A percentile compares a stretch with the other conserved stretches of the same genome.
Conservation (phyloP, 805 yeast genomes). For the Hanseniaspora pseudoguilliermondii region DNA sequence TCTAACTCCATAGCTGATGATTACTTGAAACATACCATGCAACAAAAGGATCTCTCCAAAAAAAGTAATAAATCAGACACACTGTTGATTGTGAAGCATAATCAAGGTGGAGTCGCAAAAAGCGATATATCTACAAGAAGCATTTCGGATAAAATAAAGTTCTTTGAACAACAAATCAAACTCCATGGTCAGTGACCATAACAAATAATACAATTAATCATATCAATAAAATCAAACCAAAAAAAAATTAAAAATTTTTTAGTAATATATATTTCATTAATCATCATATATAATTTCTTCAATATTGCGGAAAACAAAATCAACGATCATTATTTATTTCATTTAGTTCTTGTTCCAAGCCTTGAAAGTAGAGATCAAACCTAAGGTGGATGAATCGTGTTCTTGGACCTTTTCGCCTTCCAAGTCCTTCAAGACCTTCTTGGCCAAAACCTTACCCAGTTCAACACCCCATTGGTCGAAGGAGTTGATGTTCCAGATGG, state of each 20-base stretch:
- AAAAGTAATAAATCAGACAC: neutral
- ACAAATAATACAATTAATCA: too few species aligned
- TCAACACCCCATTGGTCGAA: slow-evolving; percentile 99
- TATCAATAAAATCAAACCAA: too few species aligned
- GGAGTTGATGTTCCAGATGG: slow-evolving; percentile 97
- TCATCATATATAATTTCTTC: too few species aligned
- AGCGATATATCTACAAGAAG: neutral
- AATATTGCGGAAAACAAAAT: too few species aligned
- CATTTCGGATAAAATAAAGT: slow-evolving; percentile 11
- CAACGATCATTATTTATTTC: too few species aligned
- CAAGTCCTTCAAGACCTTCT: slow-evolving; percentile 84
- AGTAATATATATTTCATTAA: too few species aligned
- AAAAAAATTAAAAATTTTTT: too few species aligned
- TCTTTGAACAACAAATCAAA: slow-evolving; percentile 10
- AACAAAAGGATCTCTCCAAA: neutral
- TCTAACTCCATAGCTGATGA: neutral
- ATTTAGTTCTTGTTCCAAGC: slow-evolving; percentile 39
- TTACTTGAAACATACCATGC: neutral
- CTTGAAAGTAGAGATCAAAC: slow-evolving; percentile 90
- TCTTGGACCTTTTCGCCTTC: slow-evolving; percentile 45
- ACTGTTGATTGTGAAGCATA: neutral
- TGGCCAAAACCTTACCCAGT: slow-evolving; percentile 94
- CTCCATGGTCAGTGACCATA: neutral
- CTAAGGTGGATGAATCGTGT: slow-evolving; percentile 87
- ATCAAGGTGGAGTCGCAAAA: neutral